These are phyloP conservation scores for Emericellopsis cladophorae DNA, from an alignment of 2,329 filamentous ascomycete genomes.

Conservation along the genomic window DNA sequence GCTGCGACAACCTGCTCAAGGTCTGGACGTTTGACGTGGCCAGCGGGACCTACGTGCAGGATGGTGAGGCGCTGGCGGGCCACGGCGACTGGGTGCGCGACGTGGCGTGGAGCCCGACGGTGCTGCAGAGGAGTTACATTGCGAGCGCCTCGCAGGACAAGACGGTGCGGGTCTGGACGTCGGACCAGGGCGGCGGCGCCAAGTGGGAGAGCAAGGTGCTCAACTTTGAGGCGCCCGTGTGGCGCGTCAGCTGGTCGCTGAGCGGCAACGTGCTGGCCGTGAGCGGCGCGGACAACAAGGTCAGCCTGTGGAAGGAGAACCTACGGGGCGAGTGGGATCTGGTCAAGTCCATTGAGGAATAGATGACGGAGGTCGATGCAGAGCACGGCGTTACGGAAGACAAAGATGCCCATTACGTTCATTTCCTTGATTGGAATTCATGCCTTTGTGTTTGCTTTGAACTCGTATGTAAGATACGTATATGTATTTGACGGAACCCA, in stretches of 20 bases:
- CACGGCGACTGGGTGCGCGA: conserved; percentile 97
- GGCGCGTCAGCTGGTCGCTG: conserved; percentile 96
- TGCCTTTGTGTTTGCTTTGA: no score
- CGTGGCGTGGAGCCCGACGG: conserved; percentile 91
- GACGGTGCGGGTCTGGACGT: conserved; percentile 95
- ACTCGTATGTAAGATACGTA: no score
- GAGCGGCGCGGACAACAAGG: conserved; percentile 89
- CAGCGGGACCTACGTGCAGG: conserved; percentile 48
- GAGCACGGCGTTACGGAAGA: no score
- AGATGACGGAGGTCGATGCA: conserved; percentile 8
- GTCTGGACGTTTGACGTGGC: conserved; percentile 72
- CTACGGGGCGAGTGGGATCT: conserved; percentile 93
- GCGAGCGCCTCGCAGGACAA: conserved; percentile 92
- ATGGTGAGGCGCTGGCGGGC: conserved; percentile 55
- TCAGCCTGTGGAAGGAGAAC: conserved; percentile 97
- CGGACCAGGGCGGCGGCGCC: conserved; percentile 39
- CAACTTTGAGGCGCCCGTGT: conserved; percentile 78
- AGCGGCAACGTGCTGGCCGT: conserved; percentile 94
- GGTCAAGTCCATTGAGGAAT: conserved; percentile 93
- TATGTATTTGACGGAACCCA: no score
- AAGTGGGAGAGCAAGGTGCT: conserved; percentile 81
- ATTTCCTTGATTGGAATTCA: no score
- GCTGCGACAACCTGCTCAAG: conserved; percentile 86
- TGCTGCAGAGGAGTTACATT: conserved; percentile 93
- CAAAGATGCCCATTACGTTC: no score